Evolutionary conservation across 2,329 filamentous ascomycete genomes (phyloP).

Genomic region (Leptographium wingfieldii): DNA sequence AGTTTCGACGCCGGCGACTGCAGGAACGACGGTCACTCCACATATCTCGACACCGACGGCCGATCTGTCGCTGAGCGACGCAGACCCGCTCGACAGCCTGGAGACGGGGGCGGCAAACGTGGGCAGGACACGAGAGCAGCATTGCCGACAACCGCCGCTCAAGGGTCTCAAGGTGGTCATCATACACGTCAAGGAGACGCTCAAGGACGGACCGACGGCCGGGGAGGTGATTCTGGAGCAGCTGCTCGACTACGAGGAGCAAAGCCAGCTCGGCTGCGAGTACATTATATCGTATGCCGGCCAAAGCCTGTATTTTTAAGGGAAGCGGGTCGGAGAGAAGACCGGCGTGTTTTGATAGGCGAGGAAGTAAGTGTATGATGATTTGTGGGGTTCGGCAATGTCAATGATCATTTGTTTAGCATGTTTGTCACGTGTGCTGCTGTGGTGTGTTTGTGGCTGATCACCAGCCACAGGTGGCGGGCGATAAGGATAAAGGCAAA

Average conservation of each 20-base stretch:
- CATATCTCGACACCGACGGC: slow-evolving; percentile 34
- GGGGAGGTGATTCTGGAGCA: slow-evolving; percentile 58
- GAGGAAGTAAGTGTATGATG: not conserved
- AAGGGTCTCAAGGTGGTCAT: slow-evolving; percentile 68
- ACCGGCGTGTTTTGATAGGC: not conserved
- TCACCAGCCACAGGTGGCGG: not conserved
- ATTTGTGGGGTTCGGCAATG: not conserved
- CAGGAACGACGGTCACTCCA: slow-evolving; percentile 19
- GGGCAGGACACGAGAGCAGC: not conserved
- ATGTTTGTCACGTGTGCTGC: too few relatives aligned
- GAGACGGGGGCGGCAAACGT: slow-evolving; percentile 2
- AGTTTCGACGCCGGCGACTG: slow-evolving; percentile 1
- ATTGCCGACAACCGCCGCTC: slow-evolving; percentile 27
- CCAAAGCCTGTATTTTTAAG: slow-evolving; percentile 41
- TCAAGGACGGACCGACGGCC: slow-evolving; percentile 55
- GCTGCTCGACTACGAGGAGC: slow-evolving; percentile 51
- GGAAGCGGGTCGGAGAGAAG: not conserved
- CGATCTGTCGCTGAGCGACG: slow-evolving; percentile 20
- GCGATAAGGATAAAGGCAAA: not conserved
- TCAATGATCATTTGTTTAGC: not conserved
- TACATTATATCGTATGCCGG: slow-evolving; percentile 62
- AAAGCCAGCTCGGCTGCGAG: slow-evolving; percentile 59
- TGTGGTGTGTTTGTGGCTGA: not conserved
- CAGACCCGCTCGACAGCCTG: not conserved
- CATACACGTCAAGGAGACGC: slow-evolving; percentile 85